phyloP scores from a whole-genome alignment of 768 basidiomycete species.

The Antrodiella citrinella region DNA sequence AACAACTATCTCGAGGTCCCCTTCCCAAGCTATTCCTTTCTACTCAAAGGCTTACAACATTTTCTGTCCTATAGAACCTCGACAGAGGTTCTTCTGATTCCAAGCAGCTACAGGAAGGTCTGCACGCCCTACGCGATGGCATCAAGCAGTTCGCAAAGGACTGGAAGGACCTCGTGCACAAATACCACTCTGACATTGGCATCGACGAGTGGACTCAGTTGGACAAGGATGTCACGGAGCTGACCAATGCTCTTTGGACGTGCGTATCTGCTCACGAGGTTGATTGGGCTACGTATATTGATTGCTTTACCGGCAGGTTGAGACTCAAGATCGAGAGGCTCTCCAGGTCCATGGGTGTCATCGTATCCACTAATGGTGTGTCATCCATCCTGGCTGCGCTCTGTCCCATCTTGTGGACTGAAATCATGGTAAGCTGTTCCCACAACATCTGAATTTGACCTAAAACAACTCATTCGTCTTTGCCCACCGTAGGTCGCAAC shows the following conservation, averaged over 20 bases:
- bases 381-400: background rate
- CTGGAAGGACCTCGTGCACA: background rate
- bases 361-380: background rate
- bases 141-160: background rate
- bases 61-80: background rate
- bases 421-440: background rate
- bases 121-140: background rate
- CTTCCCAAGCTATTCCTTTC: background rate
- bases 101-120: background rate
- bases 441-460: too few species aligned
- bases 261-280: background rate
- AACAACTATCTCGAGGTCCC: background rate
- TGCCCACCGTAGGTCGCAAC: too few species aligned
- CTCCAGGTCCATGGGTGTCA: background rate
- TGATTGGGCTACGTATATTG: background rate
- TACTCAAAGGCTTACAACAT: too few species aligned
- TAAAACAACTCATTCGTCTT: too few species aligned
- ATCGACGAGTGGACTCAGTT: background rate
- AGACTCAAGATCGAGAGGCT: background rate
- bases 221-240: background rate
- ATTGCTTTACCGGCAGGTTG: background rate
- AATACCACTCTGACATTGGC: background rate
- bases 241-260: background rate
- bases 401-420: background rate
- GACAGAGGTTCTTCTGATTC: background rate